phyloP scores from a whole-genome alignment of 768 basidiomycete genomes.

The Boletus rubescentipes region DNA sequence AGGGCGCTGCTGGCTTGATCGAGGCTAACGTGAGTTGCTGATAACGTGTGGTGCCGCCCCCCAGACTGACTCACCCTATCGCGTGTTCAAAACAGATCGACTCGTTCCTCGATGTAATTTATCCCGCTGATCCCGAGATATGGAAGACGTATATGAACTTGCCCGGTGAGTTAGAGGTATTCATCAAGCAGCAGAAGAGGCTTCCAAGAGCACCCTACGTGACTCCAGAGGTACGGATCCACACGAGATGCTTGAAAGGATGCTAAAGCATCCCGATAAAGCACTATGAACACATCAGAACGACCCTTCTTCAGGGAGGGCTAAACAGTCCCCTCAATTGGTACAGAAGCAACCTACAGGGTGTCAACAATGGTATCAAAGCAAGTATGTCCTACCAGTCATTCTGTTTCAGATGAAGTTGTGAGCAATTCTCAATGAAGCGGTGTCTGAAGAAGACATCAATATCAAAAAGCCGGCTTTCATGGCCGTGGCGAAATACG shows the following conservation, averaged over 20 bases:
- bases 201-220: slow-evolving; percentile 31
- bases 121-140: slow-evolving; percentile 32
- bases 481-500: slow-evolving; percentile 36
- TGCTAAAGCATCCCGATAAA: slow-evolving; percentile 13
- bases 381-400: slow-evolving; percentile 21
- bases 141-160: slow-evolving; percentile 38
- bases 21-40: slow-evolving; percentile 32
- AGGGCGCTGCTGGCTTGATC: slow-evolving; percentile 32
- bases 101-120: slow-evolving; percentile 37
- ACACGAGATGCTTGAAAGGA: neutral
- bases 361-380: slow-evolving; percentile 30
- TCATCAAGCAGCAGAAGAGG: slow-evolving; percentile 23
- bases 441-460: slow-evolving; percentile 24
- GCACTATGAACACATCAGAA: slow-evolving; percentile 29
- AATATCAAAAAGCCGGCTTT: slow-evolving; percentile 37
- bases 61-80: neutral
- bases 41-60: too few relatives aligned
- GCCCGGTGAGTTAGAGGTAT: slow-evolving; percentile 35
- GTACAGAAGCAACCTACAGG: slow-evolving; percentile 34
- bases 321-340: slow-evolving; percentile 37
- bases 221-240: slow-evolving; percentile 29
- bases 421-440: slow-evolving; percentile 11
- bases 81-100: slow-evolving; percentile 31
- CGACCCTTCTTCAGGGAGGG: slow-evolving; percentile 31
- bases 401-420: neutral